Percentiles rank a stretch among this genome's conserved stretches.
These are phyloP conservation scores for Solanum pinnatisectum DNA, from an alignment of 257 asterid species.

Conservation along the genomic window DNA sequence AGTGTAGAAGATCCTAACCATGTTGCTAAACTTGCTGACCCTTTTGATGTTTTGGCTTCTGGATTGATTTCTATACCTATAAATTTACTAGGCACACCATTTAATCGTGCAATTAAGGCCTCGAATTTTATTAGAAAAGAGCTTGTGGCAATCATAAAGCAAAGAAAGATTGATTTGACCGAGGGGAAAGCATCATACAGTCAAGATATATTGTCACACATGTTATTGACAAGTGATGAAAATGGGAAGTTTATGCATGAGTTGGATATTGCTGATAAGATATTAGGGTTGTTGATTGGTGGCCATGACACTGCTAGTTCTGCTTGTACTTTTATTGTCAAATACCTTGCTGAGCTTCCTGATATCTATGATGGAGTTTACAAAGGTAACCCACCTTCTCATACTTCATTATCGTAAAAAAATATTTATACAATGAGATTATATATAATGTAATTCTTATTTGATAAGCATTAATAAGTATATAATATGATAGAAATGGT, in stretches of 20 bases:
- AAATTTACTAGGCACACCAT: conserved; percentile 48
- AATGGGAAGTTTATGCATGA: conserved; percentile 49
- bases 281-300: conserved; percentile 48
- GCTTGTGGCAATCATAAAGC: conserved; percentile 31
- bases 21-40: conserved; percentile 35
- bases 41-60: conserved; percentile 35
- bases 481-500: background rate
- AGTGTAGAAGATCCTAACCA: conserved; percentile 43
- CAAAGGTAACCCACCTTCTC: conserved; percentile 21
- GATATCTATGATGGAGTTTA: conserved; percentile 39
- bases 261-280: conserved; percentile 44
- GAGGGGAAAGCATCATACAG: conserved; percentile 32
- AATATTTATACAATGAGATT: background rate
- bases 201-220: conserved; percentile 60
- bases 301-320: conserved; percentile 64
- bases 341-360: conserved; percentile 55
- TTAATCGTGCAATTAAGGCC: conserved; percentile 41
- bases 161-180: conserved; percentile 31
- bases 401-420: too few relatives aligned
- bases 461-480: background rate
- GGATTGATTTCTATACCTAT: conserved; percentile 46
- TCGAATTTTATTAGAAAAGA: conserved; percentile 29
- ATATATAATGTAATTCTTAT: too few relatives aligned
- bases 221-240: conserved; percentile 41
- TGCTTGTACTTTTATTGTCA: conserved; percentile 46